Conservation (phyloP, 495 filamentous ascomycete species). For the Staphylotrichum longicolle region DNA sequence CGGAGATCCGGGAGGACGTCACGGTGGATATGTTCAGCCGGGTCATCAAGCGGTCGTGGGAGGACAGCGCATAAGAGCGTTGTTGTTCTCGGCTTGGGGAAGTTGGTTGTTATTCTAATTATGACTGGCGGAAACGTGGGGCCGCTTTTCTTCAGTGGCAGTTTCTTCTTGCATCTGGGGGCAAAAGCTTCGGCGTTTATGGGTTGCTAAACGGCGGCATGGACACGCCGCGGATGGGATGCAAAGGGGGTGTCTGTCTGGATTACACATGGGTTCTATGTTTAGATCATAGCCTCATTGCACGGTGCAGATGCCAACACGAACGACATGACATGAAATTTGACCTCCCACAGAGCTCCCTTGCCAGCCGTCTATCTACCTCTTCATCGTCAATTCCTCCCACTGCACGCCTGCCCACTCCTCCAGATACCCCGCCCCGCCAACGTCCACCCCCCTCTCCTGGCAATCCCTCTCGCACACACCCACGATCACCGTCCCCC, state of each 20-base stretch:
- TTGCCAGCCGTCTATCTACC: conserved; percentile 19
- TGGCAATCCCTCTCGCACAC: conserved; percentile 59
- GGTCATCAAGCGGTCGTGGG: conserved; percentile 82
- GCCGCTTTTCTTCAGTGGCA: conserved; percentile 16
- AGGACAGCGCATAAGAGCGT: conserved; percentile 67
- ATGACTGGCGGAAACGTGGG: conserved; percentile 12
- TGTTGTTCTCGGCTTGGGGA: neutral
- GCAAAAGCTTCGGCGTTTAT: conserved; percentile 37
- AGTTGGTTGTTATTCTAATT: conserved; percentile 11
- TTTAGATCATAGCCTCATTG: conserved; percentile 25
- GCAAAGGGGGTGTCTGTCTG: conserved; percentile 22
- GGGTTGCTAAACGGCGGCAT: conserved; percentile 28
- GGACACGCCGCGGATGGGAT: conserved; percentile 26
- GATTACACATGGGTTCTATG: conserved; percentile 22
- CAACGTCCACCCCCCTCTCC: conserved; percentile 29
- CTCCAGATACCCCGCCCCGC: conserved; percentile 62
- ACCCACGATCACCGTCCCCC: conserved; percentile 91
- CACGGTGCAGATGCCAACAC: conserved; percentile 28
- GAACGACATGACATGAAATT: conserved; percentile 22
- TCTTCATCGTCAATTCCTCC: conserved; percentile 63
- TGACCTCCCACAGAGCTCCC: neutral
- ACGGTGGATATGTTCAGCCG: conserved; percentile 85
- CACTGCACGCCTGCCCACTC: conserved; percentile 98
- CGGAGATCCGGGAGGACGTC: conserved; percentile 93
- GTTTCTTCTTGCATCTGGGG: conserved; percentile 23